Conservation (phyloP, 257 asterid genomes). For the Jacaranda mimosifolia region DNA sequence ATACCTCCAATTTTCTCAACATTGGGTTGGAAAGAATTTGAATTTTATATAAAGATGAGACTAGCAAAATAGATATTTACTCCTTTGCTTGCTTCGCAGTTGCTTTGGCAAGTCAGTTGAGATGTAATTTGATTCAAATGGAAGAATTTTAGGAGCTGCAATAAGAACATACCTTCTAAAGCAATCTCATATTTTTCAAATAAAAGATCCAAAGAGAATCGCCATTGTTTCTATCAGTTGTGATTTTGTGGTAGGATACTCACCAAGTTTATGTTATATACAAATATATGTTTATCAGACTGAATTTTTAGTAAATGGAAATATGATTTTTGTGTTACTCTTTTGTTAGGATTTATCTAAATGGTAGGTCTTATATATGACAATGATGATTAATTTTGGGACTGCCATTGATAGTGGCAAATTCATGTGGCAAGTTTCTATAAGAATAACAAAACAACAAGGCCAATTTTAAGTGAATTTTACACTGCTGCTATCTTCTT, state of each 20-base stretch:
- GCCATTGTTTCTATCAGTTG: constrained; percentile 97
- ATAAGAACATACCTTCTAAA: constrained; percentile 95
- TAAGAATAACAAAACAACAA: too few relatives aligned
- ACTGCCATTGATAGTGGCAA: background rate
- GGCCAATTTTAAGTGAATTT: too few relatives aligned
- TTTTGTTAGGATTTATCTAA: constrained; percentile 9
- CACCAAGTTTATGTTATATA: constrained; percentile 26
- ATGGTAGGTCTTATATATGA: constrained; percentile 7
- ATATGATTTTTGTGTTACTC: constrained; percentile 9
- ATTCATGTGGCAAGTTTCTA: background rate
- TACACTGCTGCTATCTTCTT: too few relatives aligned
- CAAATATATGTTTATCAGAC: constrained; percentile 20
- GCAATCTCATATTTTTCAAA: constrained; percentile 98
- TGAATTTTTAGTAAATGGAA: constrained; percentile 22
- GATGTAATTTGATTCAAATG: constrained; percentile 93
- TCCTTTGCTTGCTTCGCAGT: constrained; percentile 64
- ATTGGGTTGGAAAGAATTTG: constrained; percentile 6
- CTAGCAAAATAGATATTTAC: constrained; percentile 10
- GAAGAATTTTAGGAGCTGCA: constrained; percentile 99
- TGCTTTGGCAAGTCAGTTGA: constrained; percentile 98
- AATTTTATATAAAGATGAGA: background rate
- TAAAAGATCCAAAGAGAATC: constrained; percentile 95
- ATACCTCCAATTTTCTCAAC: background rate
- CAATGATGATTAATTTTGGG: background rate
- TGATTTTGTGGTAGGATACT: constrained; percentile 93